A percentile compares a stretch with the other conserved stretches of the same genome.
These are phyloP conservation scores for Lepidium campestre DNA, from an alignment of 441 rosid genomes.

Conservation along the genomic window DNA sequence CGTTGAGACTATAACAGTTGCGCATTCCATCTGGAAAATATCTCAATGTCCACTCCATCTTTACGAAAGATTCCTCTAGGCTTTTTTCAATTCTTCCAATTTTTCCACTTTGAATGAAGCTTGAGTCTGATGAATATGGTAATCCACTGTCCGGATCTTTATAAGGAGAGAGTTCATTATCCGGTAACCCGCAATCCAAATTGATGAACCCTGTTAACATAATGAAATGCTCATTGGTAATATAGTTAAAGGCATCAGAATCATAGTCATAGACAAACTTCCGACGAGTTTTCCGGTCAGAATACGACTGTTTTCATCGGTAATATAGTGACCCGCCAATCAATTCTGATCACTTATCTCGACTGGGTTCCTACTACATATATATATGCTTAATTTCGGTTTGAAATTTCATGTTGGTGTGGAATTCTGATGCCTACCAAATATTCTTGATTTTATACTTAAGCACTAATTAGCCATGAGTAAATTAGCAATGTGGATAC, in stretches of 20 bases:
- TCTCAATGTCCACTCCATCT: slow-evolving; percentile 10
- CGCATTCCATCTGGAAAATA: slow-evolving; percentile 35
- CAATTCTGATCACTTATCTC: no score
- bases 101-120: slow-evolving; percentile 20
- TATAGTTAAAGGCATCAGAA: no score
- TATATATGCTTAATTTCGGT: not conserved
- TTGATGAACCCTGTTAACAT: slow-evolving; percentile 37
- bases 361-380: not conserved
- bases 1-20: slow-evolving; percentile 35
- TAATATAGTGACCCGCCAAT: no score
- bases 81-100: not conserved
- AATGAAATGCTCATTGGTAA: not conserved
- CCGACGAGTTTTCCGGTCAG: no score
- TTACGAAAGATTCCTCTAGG: not conserved
- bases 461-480: not conserved
- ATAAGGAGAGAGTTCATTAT: slow-evolving; percentile 10
- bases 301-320: no score
- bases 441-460: no score
- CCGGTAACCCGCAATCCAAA: slow-evolving; percentile 34
- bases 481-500: not conserved
- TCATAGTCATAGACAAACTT: no score
- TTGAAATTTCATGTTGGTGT: not conserved
- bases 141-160: slow-evolving; percentile 12
- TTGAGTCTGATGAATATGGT: slow-evolving; percentile 24
- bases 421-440: no score